A percentile compares a stretch with the other conserved stretches of the same genome.
These are phyloP conservation scores for Xylaria sp. DNA, from an alignment of 2,329 filamentous ascomycete species.

Conservation along the genomic window DNA sequence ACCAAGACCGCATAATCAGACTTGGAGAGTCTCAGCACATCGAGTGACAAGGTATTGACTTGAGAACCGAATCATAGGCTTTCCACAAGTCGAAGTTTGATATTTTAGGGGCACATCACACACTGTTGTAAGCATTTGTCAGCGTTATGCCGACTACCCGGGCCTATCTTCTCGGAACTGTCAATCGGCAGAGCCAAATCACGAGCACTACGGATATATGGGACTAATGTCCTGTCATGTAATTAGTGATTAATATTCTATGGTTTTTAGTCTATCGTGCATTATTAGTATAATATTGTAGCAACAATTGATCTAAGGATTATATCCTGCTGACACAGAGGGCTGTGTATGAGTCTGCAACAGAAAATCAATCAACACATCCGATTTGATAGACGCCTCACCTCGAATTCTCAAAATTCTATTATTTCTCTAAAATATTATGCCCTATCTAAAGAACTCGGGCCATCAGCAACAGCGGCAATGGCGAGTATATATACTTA, in stretches of 20 bases:
- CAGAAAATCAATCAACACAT: neutral
- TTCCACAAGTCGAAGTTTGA: neutral
- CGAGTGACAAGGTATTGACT: neutral
- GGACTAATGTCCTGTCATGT: neutral
- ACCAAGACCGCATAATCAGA: neutral
- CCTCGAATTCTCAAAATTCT: no score
- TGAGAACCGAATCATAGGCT: neutral
- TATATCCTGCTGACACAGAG: neutral
- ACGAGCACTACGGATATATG: neutral
- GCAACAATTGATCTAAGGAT: neutral
- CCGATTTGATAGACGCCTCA: neutral
- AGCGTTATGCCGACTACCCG: neutral
- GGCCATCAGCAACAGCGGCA: no score
- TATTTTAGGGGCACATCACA: no score
- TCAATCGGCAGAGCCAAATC: neutral
- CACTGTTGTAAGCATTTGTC: neutral
- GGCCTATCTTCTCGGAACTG: neutral
- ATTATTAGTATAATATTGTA: neutral
- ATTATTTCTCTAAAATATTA: no score
- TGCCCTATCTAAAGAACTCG: no score
- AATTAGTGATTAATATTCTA: neutral
- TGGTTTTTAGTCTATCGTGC: neutral
- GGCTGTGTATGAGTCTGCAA: neutral
- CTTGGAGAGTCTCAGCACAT: neutral
- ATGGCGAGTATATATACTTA: no score